Evolutionary conservation across 345 rosid genomes (phyloP), one percentile per base, ranked within the genome.

Genomic region (Eucalyptus tenuipes): DNA sequence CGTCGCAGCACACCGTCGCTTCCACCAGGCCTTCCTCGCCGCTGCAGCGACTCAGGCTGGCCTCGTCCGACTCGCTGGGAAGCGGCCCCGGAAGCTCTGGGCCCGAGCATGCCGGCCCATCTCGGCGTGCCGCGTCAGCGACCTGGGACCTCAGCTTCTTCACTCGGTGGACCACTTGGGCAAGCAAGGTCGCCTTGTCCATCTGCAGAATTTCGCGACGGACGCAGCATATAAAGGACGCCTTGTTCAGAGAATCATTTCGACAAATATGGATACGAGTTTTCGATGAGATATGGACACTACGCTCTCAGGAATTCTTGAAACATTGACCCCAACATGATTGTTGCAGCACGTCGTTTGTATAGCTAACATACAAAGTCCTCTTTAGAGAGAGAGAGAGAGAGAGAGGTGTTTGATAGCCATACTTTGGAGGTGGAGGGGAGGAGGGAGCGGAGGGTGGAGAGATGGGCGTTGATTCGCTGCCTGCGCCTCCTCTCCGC

Each of bases 141-240:
- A 93, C 94, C 79, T 94, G 94, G 88, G 79, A 88, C 85, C 89
- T 91, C 81, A 94, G 89, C 90, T 95, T 96, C 91, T 89, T 94
- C 92, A 95, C 92, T 89, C 91, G 95, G 71, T 91, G 95, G 85
- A 96, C 96, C 91, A 95, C 99, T 91, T 95, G 97, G 42, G 98
- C 98, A 37, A 96, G 92, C 94, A 96, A 92, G 53, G 99, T 93
- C 68, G 99, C 98, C 92, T 96, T 96, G 91, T 95, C 97, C 79
- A 95, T 96, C 98, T 95, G 90, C 86, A 64, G 14, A 48, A 25
- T 33, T 44, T 64, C 87, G 59, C 0, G 87, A 49, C 86, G 57
- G 40, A 15, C 86, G 20, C 87, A 49, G 50, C 45, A 31, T 3
- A 40, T 20, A 22, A 20, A 64, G 75, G 37, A n/a, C 75, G 31